Base-by-base conservation (phyloP, 352 stramenopile genomes). In the Globisporangium nunn region DNA sequence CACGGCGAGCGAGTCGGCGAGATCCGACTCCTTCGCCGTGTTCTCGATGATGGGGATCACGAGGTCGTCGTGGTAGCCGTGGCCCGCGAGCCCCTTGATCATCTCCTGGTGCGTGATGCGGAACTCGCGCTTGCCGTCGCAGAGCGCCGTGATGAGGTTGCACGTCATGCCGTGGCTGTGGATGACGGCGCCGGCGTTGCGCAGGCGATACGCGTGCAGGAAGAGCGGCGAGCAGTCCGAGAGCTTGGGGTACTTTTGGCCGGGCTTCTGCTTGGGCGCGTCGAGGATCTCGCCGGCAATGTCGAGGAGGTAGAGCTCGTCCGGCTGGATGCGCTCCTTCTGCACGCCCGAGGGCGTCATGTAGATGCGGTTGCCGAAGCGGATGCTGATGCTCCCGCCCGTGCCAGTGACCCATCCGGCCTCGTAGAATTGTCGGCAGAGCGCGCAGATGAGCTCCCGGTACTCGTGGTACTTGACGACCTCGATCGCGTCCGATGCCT, bases 31-130 rank as follows among this genome's bases (percentile, higher is more conserved):
- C 18, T 85, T 87, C 0, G 93, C 88, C 40, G 88, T 95, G 78
- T 99, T 99, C 57, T 98, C 91, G 52, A 99, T 98, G 62, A 99
- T 97, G 14, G 96, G 96, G 50, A 99, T 80, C 46, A 97, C 87
- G 40, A 98, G 68, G n/a, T 94, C 76, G 61, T 96, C 86, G 63
- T 95, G 70, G 70, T 96, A 98, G 2, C 86, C 86, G 62, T 97
- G 86, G 54, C 91, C 85, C 0, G 85, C 87, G 18, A 98, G 87
- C 3, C 96, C 96, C 76, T 98, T 98, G 62, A 98, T 91, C 96
- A 98, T 98, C 75, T 98, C 96, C 59, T 98, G 84, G 67, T 98
- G 91, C 18, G 95, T 97, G 40, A 98, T 88, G 58, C 82, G 80
- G 59, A 98, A 91, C 48, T 92, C 81, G 35, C 58, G 70, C 62